These are phyloP conservation scores for Climacium dendroides DNA, from an alignment of 225 moss, liverwort and hornwort genomes.

Conservation along the genomic window DNA sequence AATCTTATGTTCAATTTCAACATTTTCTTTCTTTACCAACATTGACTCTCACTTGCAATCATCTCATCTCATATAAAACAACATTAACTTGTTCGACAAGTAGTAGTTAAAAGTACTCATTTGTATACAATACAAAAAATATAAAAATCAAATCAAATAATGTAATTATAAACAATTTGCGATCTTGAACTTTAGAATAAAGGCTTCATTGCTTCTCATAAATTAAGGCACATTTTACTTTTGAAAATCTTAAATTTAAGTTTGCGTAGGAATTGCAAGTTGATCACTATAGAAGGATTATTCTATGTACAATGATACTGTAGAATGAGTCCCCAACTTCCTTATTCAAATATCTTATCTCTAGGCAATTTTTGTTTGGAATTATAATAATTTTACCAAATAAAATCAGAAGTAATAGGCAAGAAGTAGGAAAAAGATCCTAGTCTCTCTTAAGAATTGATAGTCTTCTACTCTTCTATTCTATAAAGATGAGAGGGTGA, in stretches of 20 bases:
- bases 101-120: neutral
- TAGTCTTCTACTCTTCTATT: too few relatives aligned
- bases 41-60: neutral
- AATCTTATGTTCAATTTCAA: neutral
- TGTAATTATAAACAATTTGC: neutral
- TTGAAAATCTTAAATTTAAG: neutral
- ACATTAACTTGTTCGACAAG: neutral
- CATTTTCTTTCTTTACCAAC: neutral
- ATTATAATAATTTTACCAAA: neutral
- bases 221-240: neutral
- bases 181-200: neutral
- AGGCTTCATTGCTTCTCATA: accelerated
- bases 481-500: too few relatives aligned
- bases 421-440: too few relatives aligned
- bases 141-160: neutral
- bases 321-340: neutral
- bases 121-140: neutral
- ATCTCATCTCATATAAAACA: neutral
- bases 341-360: neutral
- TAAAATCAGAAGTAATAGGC: too few relatives aligned
- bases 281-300: neutral
- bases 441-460: too few relatives aligned
- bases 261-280: neutral
- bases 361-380: neutral
- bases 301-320: neutral